Base-by-base conservation (phyloP, 352 stramenopile species). In the Phytophthora crassamura region DNA sequence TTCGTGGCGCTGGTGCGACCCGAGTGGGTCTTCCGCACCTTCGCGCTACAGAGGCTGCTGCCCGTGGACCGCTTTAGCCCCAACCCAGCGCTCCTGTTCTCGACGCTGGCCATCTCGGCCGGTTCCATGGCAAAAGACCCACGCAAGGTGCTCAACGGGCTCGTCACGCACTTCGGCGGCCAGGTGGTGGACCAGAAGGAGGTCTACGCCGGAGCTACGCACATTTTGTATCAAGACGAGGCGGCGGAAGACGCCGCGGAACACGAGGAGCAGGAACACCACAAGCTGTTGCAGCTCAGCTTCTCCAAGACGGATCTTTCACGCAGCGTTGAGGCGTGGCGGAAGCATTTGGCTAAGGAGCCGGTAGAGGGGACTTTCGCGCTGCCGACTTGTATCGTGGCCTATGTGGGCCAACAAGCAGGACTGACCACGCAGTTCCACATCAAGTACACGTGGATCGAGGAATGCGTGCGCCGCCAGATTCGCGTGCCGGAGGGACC, bases 111-210 rank as follows among this genome's bases (percentile, higher is more conserved):
- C 34, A 81, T 96, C 38, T 83, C 86, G 14, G 83, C 83, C 1
- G 75, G 82, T 2, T 73, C 80, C 1, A 91, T 96, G 55, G 83
- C 86, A 30, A 92, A 90, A 56, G 88, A 96, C 63, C 83, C 82
- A 28, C 67, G 80, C 55, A 91, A 91, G 53, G 88, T 96, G 48
- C 84, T 93, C 51, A 81, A 91, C 41, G 78, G 83, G 2, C 74
- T 96, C 51, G 89, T 96, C 45, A 64, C 78, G 25, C 85, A 96
- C 62, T 92, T 93, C 75, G 88, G 88, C 42, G 88, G 86, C 18
- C 86, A 94, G 48, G 75, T 88, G 42, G 68, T 96, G 5, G 82
- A 90, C 39, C 63, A 86, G 14, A 72, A 77, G 20, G 72, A 74
- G 12, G 49, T 86, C 5, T 67, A 71, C 42, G 45, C 50, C 22